A percentile compares a stretch with the other conserved stretches of the same genome.
Conservation (phyloP, 768 basidiomycete species). For the Aureoboletus auriporus region DNA sequence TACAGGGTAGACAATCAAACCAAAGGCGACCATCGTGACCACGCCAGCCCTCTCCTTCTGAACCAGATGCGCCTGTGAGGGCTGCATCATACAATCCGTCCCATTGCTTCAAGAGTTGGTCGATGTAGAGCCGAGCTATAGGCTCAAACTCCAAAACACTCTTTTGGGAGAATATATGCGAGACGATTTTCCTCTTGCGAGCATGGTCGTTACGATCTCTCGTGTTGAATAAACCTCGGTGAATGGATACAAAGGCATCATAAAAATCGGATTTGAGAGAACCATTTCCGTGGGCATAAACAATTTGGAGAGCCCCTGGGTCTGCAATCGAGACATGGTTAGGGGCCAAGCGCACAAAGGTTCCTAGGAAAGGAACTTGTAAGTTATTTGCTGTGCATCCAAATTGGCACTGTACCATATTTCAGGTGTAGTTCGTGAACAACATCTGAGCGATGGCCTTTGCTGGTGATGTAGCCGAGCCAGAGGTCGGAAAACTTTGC, state of each 20-base stretch:
- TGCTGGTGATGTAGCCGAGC: constrained; percentile 60
- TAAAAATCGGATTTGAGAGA: constrained; percentile 77
- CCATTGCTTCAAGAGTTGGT: constrained; percentile 66
- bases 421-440: constrained; percentile 72
- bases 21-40: constrained; percentile 61
- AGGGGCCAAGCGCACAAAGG: constrained; percentile 67
- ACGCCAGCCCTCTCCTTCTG: constrained; percentile 62
- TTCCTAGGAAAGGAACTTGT: constrained; percentile 36
- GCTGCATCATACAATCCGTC: constrained; percentile 60
- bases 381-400: not conserved
- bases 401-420: constrained; percentile 49
- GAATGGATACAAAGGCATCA: constrained; percentile 74
- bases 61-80: constrained; percentile 50
- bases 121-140: constrained; percentile 60
- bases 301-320: constrained; percentile 66
- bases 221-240: constrained; percentile 73
- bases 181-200: constrained; percentile 88
- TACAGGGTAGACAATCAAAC: constrained; percentile 73
- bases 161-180: constrained; percentile 82
- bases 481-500: constrained; percentile 73
- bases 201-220: constrained; percentile 75
- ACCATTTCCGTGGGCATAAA: constrained; percentile 86
- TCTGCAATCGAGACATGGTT: constrained; percentile 76
- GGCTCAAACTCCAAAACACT: constrained; percentile 85
- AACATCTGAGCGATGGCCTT: constrained; percentile 71